Conservation (phyloP, 352 stramenopile species). For the Globisporangium paroecandrum region DNA sequence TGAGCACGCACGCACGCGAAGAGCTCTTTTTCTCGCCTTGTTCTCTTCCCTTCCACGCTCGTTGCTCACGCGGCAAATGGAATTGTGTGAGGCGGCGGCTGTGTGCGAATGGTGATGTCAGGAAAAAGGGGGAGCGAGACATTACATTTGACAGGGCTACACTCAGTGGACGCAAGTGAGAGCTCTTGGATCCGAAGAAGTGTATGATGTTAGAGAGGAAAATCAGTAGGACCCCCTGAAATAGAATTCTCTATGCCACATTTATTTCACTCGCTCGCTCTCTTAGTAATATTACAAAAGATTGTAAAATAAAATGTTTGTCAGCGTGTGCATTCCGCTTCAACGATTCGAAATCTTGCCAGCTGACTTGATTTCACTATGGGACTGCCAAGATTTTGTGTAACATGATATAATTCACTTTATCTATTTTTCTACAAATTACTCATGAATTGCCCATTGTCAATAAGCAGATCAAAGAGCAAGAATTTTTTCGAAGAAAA, state of each 20-base stretch:
- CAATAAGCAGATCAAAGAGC: too few species aligned
- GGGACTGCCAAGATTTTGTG: too few species aligned
- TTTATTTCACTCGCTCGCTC: slow-evolving; percentile 3
- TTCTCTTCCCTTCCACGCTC: background rate
- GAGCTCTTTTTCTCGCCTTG: background rate
- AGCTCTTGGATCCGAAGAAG: background rate
- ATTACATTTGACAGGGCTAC: background rate
- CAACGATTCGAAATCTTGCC: too few species aligned
- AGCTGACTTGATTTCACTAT: too few species aligned
- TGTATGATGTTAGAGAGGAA: background rate
- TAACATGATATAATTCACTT: too few species aligned
- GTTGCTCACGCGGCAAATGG: background rate
- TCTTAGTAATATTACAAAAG: too few species aligned
- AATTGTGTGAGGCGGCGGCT: background rate
- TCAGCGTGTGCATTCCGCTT: too few species aligned
- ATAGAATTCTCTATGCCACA: slow-evolving; percentile 6
- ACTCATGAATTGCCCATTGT: too few species aligned
- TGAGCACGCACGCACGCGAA: background rate
- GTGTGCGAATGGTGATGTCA: background rate
- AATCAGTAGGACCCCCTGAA: background rate
- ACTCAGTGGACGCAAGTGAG: background rate
- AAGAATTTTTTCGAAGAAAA: too few species aligned
- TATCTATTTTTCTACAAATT: too few species aligned
- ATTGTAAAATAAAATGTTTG: too few species aligned
- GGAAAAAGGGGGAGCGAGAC: background rate